Evolutionary conservation across 371 early-diverging fungal genomes (phyloP), one percentile per base, ranked within the genome.

Genomic region (Coemansia sp.): DNA sequence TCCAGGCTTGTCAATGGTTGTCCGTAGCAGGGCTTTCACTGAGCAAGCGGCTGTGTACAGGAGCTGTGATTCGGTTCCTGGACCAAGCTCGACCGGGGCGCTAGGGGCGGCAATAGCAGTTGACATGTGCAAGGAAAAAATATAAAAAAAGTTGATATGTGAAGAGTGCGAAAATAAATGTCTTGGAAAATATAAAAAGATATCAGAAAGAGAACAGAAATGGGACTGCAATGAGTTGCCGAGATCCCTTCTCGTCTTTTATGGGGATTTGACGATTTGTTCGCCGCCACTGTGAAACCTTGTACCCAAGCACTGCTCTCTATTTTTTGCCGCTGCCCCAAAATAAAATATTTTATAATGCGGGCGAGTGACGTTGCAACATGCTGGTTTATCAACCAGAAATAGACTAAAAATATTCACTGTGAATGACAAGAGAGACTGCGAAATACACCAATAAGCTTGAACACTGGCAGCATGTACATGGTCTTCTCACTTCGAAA

Each of bases 31-130:
- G 50, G 67, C 66, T 27, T 64, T 63, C 40, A 76, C 71, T 16
- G 76, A 71, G 29, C 45, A 58, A 18, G 68, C 76, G 4, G 76
- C 64, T 1, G 68, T 76, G 48, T 51, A 64, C 10, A 76, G 64
- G 11, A 68, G 64, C 58, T 67, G 61, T 13, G 71, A 64, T 18
- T 67, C 64, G 50, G 37, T 51, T 21, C 37, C 34, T 21, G 31
- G n/a, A 0, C 34, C 18, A 6, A 51, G 63, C 37, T 37, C 40
- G 24, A 61, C 34, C 16, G 62, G 16, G 18, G 18, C 39, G 24
- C 26, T 24, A 8, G 63, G 40, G 14, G 53, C n/a, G 5, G 42
- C 53, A 14, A 62, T 51, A 13, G 10, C 53, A 2, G 53, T 51
- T 7, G 63, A 45, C 56, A 56, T 64, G 18, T 14, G 14, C 21